Percentiles rank a stretch among this genome's conserved stretches.
Evolutionary conservation across 2,329 filamentous ascomycete species (phyloP).

Genomic region (Proliferodiscus dingleyae): DNA sequence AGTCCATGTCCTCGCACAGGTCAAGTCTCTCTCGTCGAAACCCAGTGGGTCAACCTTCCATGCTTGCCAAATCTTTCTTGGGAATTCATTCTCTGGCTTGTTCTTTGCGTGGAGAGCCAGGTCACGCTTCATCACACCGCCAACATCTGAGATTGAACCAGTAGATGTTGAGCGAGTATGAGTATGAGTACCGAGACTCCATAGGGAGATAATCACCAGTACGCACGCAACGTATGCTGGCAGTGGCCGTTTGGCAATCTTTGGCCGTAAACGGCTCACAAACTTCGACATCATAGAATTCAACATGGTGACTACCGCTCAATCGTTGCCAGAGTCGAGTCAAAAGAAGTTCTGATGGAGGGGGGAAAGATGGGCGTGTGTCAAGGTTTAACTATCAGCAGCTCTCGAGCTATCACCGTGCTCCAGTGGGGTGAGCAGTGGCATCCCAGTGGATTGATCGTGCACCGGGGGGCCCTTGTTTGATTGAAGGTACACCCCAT

Average conservation of each 20-base stretch:
- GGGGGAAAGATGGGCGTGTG: background rate
- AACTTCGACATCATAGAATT: constrained; percentile 6
- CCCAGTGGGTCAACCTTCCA: constrained; percentile 67
- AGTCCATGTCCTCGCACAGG: constrained; percentile 59
- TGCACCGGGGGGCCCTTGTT: too few species aligned
- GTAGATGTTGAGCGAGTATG: background rate
- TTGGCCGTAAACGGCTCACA: constrained; percentile 3
- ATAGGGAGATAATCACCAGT: constrained; percentile 8
- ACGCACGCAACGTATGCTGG: constrained; percentile 10
- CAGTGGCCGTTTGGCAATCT: constrained; percentile 5
- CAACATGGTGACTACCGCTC: constrained; percentile 7
- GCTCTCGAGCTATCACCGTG: too few species aligned
- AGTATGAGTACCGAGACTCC: background rate
- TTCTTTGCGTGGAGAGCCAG: constrained; percentile 2
- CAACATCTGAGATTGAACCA: background rate
- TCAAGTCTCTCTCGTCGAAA: constrained; percentile 60
- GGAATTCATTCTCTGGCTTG: constrained; percentile 38
- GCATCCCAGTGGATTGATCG: too few species aligned
- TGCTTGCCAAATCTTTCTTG: constrained; percentile 70
- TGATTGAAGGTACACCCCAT: too few species aligned
- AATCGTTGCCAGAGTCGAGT: background rate
- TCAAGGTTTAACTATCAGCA: too few species aligned
- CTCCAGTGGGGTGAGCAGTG: too few species aligned
- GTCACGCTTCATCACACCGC: background rate
- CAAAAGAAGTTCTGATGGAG: background rate